Base-by-base conservation (phyloP, 106 monocot species). In the Phalaenopsis equestris region DNA sequence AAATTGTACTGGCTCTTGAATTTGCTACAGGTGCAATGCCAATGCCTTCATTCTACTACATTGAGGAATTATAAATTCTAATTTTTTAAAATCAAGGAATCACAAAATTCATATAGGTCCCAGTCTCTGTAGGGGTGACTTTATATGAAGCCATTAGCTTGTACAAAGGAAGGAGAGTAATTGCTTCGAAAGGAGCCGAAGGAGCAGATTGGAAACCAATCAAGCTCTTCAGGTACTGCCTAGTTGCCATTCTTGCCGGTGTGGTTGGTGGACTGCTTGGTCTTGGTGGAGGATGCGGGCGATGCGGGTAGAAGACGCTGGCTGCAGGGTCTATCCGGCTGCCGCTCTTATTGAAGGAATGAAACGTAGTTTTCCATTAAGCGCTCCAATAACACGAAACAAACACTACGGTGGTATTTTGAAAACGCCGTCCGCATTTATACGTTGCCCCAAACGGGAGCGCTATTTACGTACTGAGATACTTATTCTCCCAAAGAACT, bases 221-320 rank as follows among this genome's bases (percentile, higher is more conserved):
- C 16, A 87, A 85, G 76, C 76, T 90, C 1, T 0, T 85, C 46
- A 37, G 87, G 24, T 85, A 90, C 79, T 87, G 85, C 55, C 75
- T 55, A 3, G 56, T 72, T 42, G 90, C 87, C 61, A 38, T 90
- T 39, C 43, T 87, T 14, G 90, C 90, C 79, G 90, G 90, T 23
- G 41, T 90, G 8, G 90, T 90, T 36, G 90, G 90, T 2, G 90
- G 90, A 23, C 61, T 90, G 45, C 90, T 90, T 19, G 90, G 90
- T 43, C 83, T 90, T 8, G 87, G 90, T 42, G 90, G 90, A 72
- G 90, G 90, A 11, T 90, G 87, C 64, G 87, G 0, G 30, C 30
- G 30, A 30, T 30, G 30, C 30, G 30, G 30, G 30, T 30, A 30
- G 30, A 30, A 30, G 30, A 30, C 0, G 30, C 0, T 30, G 30